These are phyloP conservation scores for Mallotus japonicus DNA, from an alignment of 441 rosid genomes.

Conservation along the genomic window DNA sequence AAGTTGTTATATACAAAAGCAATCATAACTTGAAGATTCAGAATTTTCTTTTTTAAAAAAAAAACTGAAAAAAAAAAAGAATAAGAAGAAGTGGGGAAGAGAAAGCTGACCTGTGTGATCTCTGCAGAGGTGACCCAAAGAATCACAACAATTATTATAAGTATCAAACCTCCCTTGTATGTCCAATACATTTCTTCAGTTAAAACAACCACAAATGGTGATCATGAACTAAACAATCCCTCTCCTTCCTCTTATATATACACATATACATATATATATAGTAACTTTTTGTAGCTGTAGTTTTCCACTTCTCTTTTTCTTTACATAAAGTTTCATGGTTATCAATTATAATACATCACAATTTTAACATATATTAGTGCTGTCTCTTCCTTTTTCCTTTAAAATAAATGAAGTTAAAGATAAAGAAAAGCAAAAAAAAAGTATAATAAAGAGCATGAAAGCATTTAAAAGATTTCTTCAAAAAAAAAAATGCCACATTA, in stretches of 20 bases:
- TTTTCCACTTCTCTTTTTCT: too few relatives aligned
- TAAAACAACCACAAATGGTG: background rate
- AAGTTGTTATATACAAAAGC: background rate
- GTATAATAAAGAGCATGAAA: too few relatives aligned
- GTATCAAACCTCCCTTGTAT: conserved; percentile 42
- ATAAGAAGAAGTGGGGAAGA: background rate
- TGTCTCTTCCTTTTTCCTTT: background rate
- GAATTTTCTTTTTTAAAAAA: background rate
- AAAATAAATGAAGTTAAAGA: background rate
- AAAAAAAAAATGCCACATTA: too few relatives aligned
- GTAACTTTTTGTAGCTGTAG: too few relatives aligned
- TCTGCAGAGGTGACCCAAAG: conserved; percentile 56
- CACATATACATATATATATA: too few relatives aligned
- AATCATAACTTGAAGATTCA: background rate
- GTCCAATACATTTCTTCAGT: conserved; percentile 36
- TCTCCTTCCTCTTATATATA: background rate
- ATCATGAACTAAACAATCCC: background rate
- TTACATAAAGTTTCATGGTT: background rate
- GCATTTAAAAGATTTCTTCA: too few relatives aligned
- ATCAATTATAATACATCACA: background rate
- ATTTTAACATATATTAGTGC: background rate
- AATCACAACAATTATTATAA: conserved; percentile 36
- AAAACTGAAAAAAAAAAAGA: background rate
- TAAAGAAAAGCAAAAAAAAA: background rate
- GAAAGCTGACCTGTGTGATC: conserved; percentile 41